Percentiles rank a stretch among this genome's conserved stretches.
Evolutionary conservation across 2,329 filamentous ascomycete genomes (phyloP).

Genomic region (Exophiala bonariae): DNA sequence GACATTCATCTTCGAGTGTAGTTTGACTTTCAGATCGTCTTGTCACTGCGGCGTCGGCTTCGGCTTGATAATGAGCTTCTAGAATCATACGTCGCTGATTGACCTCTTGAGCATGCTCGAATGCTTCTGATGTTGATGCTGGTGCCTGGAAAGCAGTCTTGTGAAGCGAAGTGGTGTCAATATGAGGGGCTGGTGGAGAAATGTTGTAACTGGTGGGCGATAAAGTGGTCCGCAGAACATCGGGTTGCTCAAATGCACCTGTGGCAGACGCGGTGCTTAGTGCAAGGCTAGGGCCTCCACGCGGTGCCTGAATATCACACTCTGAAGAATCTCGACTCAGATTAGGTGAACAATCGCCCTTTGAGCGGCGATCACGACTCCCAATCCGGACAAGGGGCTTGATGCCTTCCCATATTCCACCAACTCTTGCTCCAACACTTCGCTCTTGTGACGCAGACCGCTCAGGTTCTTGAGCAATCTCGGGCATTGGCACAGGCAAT

Average conservation of each 20-base stretch:
- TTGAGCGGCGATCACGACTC: conserved; percentile 37
- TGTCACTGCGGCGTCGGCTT: conserved; percentile 10
- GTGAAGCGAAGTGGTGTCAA: conserved; percentile 2
- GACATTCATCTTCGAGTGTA: conserved; percentile 21
- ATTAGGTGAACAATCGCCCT: conserved; percentile 32
- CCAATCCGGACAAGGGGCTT: conserved; percentile 20
- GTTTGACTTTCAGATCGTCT: conserved; percentile 8
- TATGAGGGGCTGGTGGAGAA: conserved; percentile 7
- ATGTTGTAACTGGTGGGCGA: conserved; percentile 12
- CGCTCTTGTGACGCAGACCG: conserved; percentile 16
- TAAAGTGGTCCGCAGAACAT: conserved; percentile 32
- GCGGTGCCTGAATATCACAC: conserved; percentile 36
- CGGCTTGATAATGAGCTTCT: conserved; percentile 23
- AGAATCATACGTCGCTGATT: conserved; percentile 29
- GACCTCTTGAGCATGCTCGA: conserved; percentile 29
- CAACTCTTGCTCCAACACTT: conserved; percentile 20
- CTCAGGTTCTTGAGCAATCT: conserved; percentile 9
- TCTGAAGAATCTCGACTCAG: conserved; percentile 25
- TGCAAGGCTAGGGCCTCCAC: conserved; percentile 43
- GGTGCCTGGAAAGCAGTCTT: conserved; percentile 16
- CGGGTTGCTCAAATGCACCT: conserved; percentile 43
- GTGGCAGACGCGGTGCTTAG: conserved; percentile 45
- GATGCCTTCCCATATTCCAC: conserved; percentile 26
- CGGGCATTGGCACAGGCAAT: conserved; percentile 9
- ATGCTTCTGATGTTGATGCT: conserved; percentile 27